phyloP scores from a whole-genome alignment of 371 early-diverging fungal species.

The Mucor mucedo region DNA sequence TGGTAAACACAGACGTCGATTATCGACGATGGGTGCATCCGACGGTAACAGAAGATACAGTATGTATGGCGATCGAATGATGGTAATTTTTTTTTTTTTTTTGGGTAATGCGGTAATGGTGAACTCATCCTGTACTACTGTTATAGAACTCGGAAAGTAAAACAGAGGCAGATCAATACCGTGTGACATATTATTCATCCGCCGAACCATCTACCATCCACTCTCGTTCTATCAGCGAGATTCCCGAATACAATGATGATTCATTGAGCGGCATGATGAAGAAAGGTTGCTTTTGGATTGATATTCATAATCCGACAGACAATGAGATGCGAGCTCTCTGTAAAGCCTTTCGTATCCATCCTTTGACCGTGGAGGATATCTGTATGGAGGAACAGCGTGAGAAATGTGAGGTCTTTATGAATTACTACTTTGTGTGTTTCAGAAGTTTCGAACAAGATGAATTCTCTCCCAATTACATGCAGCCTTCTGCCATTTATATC shows the following conservation, averaged over 20 bases:
- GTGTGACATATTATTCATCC: constrained; percentile 48
- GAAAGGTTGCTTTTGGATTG: constrained; percentile 84
- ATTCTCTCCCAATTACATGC: constrained; percentile 68
- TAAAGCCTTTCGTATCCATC: constrained; percentile 78
- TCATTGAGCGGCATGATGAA: constrained; percentile 41
- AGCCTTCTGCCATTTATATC: constrained; percentile 83
- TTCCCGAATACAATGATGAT: constrained; percentile 29
- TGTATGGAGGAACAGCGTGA: constrained; percentile 89
- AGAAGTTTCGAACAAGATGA: constrained; percentile 76
- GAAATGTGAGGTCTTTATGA: constrained; percentile 89
- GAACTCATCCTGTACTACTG: not conserved
- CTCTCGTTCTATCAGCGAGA: constrained; percentile 41
- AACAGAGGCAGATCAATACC: constrained; percentile 33
- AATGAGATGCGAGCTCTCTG: constrained; percentile 67
- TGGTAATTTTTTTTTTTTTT: constrained; percentile 5
- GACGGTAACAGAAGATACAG: constrained; percentile 27
- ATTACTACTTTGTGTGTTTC: constrained; percentile 92
- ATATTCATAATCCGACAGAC: constrained; percentile 75
- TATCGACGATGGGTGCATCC: constrained; percentile 31
- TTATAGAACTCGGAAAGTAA: constrained; percentile 16
- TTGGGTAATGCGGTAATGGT: not conserved
- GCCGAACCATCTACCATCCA: constrained; percentile 43
- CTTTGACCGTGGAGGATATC: constrained; percentile 92
- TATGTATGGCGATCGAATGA: constrained; percentile 33
- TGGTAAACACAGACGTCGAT: constrained; percentile 14